A percentile compares a stretch with the other conserved stretches of the same genome.
These are phyloP conservation scores for Pythium folliculosum DNA, from an alignment of 352 stramenopile species.

Conservation along the genomic window DNA sequence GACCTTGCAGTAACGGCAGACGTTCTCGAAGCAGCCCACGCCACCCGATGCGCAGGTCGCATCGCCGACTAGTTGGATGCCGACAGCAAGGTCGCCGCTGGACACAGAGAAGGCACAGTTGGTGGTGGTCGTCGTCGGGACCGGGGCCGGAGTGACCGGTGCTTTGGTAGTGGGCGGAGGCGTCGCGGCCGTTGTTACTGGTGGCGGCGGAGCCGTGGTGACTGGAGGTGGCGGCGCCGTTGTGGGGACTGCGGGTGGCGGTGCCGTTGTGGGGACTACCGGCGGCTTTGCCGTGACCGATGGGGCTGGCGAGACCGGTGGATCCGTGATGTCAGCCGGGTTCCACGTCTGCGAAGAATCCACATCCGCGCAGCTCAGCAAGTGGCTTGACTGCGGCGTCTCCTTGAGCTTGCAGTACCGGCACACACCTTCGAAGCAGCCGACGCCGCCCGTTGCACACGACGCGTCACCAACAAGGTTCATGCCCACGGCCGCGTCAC, in stretches of 20 bases:
- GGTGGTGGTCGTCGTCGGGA: too few relatives aligned
- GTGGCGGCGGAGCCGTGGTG: too few relatives aligned
- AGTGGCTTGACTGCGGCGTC: conserved; percentile 3
- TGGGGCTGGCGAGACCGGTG: too few relatives aligned
- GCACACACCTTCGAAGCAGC: conserved; percentile 20
- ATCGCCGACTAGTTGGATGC: conserved; percentile 2
- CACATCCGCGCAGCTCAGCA: conserved; percentile 7
- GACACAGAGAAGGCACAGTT: too few relatives aligned
- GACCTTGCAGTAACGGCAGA: conserved; percentile 23
- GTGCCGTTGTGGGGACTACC: not conserved
- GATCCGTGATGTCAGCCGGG: not conserved
- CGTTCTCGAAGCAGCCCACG: not conserved
- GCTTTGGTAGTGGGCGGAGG: too few relatives aligned
- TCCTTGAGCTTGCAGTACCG: conserved; percentile 35
- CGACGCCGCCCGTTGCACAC: not conserved
- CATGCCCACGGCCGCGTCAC: conserved; percentile 24
- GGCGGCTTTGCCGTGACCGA: not conserved
- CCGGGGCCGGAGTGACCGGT: too few relatives aligned
- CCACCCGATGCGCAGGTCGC: conserved; percentile 9
- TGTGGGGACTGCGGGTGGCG: too few relatives aligned
- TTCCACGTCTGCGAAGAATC: not conserved
- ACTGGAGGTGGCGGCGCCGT: too few relatives aligned
- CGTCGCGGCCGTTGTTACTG: too few relatives aligned
- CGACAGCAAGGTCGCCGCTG: too few relatives aligned
- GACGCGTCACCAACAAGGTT: conserved; percentile 5